Conservation (phyloP, 371 early-diverging fungal species). For the Sporodiniella umbellata region DNA sequence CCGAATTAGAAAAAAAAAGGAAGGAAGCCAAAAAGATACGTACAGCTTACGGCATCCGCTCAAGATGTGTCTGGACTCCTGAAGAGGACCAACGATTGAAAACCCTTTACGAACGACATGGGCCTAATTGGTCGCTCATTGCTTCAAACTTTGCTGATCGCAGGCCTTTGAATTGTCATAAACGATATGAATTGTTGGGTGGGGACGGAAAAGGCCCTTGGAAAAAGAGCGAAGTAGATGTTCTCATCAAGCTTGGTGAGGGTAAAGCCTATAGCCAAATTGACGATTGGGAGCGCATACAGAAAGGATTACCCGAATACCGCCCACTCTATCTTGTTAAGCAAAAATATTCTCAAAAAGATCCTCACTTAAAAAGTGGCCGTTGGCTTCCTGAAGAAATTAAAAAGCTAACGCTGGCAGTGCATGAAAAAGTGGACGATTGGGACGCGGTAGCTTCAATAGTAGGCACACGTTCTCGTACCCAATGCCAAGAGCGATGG, state of each 20-base stretch:
- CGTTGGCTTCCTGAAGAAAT: conserved; percentile 32
- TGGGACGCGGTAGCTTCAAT: conserved; percentile 14
- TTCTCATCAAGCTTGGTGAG: conserved; percentile 9
- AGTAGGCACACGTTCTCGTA: conserved; percentile 22
- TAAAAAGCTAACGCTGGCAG: conserved; percentile 5
- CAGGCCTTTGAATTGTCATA: conserved; percentile 6
- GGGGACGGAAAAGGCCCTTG: conserved; percentile 25
- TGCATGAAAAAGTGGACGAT: conserved; percentile 10
- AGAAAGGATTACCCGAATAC: conserved; percentile 12
- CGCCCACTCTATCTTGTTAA: conserved; percentile 19
- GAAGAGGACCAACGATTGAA: conserved; percentile 25
- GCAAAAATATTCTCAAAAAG: conserved; percentile 22
- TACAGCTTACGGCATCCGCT: background rate
- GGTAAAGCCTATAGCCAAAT: conserved; percentile 4
- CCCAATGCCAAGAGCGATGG: conserved; percentile 43
- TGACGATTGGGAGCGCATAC: conserved; percentile 26
- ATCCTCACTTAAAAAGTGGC: conserved; percentile 33
- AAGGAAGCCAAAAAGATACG: background rate
- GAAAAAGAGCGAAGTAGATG: conserved; percentile 22
- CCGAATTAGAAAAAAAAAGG: background rate
- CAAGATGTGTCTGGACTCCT: conserved; percentile 22
- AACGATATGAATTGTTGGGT: conserved; percentile 17
- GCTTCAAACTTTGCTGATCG: conserved; percentile 29
- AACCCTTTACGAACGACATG: conserved; percentile 4
- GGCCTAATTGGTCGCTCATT: too few relatives aligned